phyloP scores from a whole-genome alignment of 805 yeast genomes.

The Cyberlindnera xylosilytica region DNA sequence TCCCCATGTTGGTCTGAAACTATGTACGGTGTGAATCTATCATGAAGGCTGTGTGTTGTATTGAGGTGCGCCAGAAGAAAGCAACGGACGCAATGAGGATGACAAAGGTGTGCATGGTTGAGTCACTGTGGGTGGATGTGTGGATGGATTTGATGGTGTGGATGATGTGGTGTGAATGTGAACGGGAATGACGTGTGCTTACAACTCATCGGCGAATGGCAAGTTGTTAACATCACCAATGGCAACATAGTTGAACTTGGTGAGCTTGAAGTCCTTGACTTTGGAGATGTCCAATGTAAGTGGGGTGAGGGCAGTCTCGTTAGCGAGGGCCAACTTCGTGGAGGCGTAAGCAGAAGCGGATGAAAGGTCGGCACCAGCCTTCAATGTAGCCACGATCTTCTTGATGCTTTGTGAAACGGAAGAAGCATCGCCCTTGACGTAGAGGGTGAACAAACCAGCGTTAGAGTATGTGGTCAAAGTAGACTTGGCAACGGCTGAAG shows the following conservation, averaged over 20 bases:
- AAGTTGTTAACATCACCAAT: constrained; percentile 83
- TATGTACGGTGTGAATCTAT: constrained; percentile 9
- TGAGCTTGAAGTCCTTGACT: constrained; percentile 44
- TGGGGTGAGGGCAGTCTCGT: constrained; percentile 35
- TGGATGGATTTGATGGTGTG: neutral
- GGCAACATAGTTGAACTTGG: constrained; percentile 79
- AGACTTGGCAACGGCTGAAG: constrained; percentile 52
- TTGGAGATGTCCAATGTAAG: constrained; percentile 35
- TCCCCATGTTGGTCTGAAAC: constrained; percentile 5
- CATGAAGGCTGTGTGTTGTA: neutral
- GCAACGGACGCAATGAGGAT: too few species aligned
- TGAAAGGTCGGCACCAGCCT: constrained; percentile 53
- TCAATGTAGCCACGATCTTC: constrained; percentile 49
- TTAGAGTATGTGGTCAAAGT: constrained; percentile 64
- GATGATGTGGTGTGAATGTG: neutral
- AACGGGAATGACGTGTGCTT: constrained; percentile 25
- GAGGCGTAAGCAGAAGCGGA: constrained; percentile 55
- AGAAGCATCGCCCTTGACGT: constrained; percentile 58
- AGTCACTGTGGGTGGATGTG: neutral
- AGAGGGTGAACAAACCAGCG: constrained; percentile 76
- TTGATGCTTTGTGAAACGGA: constrained; percentile 60
- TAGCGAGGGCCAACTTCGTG: constrained; percentile 40
- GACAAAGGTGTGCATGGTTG: too few species aligned
- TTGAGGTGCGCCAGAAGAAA: too few species aligned
- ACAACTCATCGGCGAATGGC: constrained; percentile 89